These are phyloP conservation scores for Sugiyamaella castrensis DNA, from an alignment of 1,139 yeast genomes.

Conservation along the genomic window DNA sequence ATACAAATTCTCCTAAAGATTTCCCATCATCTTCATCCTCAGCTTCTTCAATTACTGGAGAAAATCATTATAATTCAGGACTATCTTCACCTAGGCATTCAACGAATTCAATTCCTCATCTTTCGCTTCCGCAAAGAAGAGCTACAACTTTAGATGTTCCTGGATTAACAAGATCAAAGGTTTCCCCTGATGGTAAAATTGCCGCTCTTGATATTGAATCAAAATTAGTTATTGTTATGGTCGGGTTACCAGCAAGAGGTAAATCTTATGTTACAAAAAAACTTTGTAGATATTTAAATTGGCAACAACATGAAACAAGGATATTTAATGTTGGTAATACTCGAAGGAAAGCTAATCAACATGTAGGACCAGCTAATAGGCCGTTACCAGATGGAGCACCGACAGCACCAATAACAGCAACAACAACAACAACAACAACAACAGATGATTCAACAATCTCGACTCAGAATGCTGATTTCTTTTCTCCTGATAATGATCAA, in stretches of 20 bases:
- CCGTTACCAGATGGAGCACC: slow-evolving; percentile 60
- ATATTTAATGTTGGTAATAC: slow-evolving; percentile 96
- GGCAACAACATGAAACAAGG: slow-evolving; percentile 86
- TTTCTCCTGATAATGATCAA: slow-evolving; percentile 71
- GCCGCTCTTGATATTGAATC: slow-evolving; percentile 72
- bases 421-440: slow-evolving; percentile 9
- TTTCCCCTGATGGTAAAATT: slow-evolving; percentile 78
- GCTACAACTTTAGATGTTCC: slow-evolving; percentile 90
- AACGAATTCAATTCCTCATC: slow-evolving; percentile 24
- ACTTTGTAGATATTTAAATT: slow-evolving; percentile 79
- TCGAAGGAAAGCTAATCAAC: slow-evolving; percentile 62
- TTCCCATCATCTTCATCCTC: slow-evolving; percentile 1
- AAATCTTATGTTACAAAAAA: slow-evolving; percentile 91
- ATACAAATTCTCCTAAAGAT: slow-evolving; percentile 24
- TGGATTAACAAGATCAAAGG: slow-evolving; percentile 81
- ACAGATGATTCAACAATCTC: slow-evolving; percentile 2
- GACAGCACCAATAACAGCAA: slow-evolving; percentile 15
- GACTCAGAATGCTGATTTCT: slow-evolving; percentile 68
- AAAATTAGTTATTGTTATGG: slow-evolving; percentile 89
- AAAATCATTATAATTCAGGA: slow-evolving; percentile 3
- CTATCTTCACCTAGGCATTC: slow-evolving; percentile 22
- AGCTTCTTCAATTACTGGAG: slow-evolving; percentile 1
- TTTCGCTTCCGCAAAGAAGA: slow-evolving; percentile 34
- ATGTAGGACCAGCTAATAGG: slow-evolving; percentile 65
- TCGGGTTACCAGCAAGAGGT: slow-evolving; percentile 74